Base-by-base conservation (phyloP, 768 basidiomycete species). In the Kwoniella botswanensis region DNA sequence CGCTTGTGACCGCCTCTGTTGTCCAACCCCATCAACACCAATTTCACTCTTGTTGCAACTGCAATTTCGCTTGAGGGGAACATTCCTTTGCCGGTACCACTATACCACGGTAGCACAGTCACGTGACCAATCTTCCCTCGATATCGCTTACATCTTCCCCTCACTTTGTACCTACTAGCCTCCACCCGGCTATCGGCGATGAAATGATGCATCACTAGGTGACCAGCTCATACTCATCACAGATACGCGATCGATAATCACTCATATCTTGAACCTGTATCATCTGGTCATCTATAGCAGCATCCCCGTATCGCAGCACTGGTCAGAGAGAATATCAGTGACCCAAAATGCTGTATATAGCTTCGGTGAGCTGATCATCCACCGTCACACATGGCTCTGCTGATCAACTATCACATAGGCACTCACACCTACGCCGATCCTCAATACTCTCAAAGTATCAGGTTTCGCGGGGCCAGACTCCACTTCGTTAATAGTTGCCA, bases 361-460 rank as follows among this genome's bases (percentile, higher is more conserved):
- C 76, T 3, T 81, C 79, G 64, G 79, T 81, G 50, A 67, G 79
- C 72, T 17, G 17, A 10, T 12, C 35, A 2, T 13, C 18, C 12
- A 35, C 41, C 12, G 4, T 67, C 42, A 22, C n/a, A 52, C 4
- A 29, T 15, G 24, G 41, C 29, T 26, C 10, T 44, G 35, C 43
- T 67, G 42, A 52, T 57, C 10, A 15, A 43, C 21, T 57, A 26
- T 53, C 50, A 21, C 35, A 35, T 22, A 83, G 82, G 81, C 82
- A 11, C 74, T 82, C 15, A 70, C 76, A 46, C 81, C 82, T 29
- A 82, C 82, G 1, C 77, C 82, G 21, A 74, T 80, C 70, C 65
- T 82, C 13, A 71, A 76, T 43, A 73, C 79, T 1, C 58, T 76
- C 22, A 60, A 68, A 26, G 56, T 81, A 15, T 60, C 68, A 3